Base-by-base conservation (phyloP, 2,329 filamentous ascomycete species). In the Penicillium sp. region DNA sequence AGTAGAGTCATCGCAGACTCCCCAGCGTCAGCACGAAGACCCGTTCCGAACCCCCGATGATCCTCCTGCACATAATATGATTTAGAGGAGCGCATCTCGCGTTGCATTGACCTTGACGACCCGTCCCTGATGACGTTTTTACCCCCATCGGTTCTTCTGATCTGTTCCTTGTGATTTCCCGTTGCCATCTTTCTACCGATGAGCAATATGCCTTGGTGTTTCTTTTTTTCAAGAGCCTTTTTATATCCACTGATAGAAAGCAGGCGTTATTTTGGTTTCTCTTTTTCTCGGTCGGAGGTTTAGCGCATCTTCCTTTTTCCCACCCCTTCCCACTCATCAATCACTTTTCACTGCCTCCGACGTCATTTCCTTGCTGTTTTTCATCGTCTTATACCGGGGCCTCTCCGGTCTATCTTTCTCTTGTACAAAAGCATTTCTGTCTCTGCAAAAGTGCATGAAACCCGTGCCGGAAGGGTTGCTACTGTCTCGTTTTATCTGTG, bases 1-100 rank as follows among this genome's bases (percentile, higher is more conserved):
- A 58, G 85, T 96, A 61, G 94, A 97, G 77, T 92, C 89, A 22
- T 86, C 81, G 18, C 67, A 73, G 41, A 67, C 62, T 41, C 74
- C 48, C 44, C 64, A 64, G 42, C 68, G 60, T 57, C 67, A 63
- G 47, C 61, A 66, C 55, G 69, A 64, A 53, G 59, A 70, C 56
- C 70, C 71, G 53, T 69, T 74, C 40, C 68, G 65, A 54, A 60
- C 60, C 43, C 67, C 64, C 45, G 59, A 67, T 39, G 72, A 74
- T 59, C 65, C 65, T 58, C 65, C 63, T 55, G 62, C 60, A 55
- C 64, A 69, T 63, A 60, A 67, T 59, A 58, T 62, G 62, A 62
- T 63, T 62, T 72, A 54, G 63, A 67, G 56, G 50, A 54, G 50
- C 53, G 41, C 51, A 45, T 62, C 52, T 58, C 52, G 45, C 43